phyloP scores from a whole-genome alignment of 2,329 filamentous ascomycete genomes.

The Pseudogymnoascus sp. region DNA sequence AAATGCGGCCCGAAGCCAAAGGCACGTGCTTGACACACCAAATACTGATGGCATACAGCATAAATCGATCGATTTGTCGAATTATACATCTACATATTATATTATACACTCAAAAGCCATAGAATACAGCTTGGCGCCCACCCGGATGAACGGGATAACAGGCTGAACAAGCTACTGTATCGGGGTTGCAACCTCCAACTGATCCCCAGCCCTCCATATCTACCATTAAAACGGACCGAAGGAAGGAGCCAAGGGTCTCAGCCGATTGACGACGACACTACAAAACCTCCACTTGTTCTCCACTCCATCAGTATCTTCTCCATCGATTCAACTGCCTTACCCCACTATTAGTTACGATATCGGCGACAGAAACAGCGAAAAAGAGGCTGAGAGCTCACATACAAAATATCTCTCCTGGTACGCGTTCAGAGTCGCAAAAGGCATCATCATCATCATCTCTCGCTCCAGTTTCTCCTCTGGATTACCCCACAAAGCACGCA shows the following conservation, averaged over 20 bases:
- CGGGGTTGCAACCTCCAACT: not conserved
- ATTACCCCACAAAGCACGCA: not conserved
- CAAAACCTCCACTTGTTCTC: slow-evolving; percentile 7
- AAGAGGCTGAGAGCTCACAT: not conserved
- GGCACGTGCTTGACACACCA: not conserved
- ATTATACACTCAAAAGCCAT: not conserved
- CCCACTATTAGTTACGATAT: slow-evolving; percentile 8
- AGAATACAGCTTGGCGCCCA: not conserved
- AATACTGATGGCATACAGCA: not conserved
- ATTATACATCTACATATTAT: not conserved
- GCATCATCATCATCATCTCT: not conserved
- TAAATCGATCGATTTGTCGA: not conserved
- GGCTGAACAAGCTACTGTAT: not conserved
- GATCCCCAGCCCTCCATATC: not conserved
- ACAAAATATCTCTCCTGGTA: not conserved
- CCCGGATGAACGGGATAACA: slow-evolving; percentile 1
- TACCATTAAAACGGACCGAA: not conserved
- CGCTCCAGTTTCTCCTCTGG: not conserved
- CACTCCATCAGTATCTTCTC: not conserved
- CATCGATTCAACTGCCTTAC: not conserved
- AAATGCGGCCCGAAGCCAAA: slow-evolving; percentile 5
- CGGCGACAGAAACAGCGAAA: not conserved
- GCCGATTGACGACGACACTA: slow-evolving; percentile 1
- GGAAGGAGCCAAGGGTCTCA: not conserved
- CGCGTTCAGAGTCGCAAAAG: not conserved